Evolutionary conservation across 306 rosid species (phyloP).

Genomic region (Trifolium dubium): DNA sequence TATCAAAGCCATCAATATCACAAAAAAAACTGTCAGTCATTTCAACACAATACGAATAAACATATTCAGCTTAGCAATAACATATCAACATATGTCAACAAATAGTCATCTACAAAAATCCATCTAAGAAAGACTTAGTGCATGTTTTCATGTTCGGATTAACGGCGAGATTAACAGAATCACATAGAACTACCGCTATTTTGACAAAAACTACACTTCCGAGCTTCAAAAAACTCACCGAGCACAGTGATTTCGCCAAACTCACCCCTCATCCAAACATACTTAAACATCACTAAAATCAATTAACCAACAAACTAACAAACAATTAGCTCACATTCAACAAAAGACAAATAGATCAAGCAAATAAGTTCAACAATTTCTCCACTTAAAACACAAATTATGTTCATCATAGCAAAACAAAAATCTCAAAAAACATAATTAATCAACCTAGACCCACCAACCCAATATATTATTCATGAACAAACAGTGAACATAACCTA

Average conservation of each 20-base stretch:
- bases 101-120: conserved; percentile 22
- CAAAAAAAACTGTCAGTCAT: conserved; percentile 34
- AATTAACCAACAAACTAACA: conserved; percentile 25
- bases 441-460: conserved; percentile 21
- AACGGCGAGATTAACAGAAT: background rate
- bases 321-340: conserved; percentile 22
- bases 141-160: background rate
- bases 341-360: conserved; percentile 40
- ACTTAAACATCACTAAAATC: conserved; percentile 22
- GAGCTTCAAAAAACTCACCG: background rate
- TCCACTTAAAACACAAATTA: background rate
- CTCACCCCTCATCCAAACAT: background rate
- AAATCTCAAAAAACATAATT: conserved; percentile 26
- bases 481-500: conserved; percentile 35
- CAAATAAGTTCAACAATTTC: conserved; percentile 34
- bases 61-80: background rate
- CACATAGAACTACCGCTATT: background rate
- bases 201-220: background rate
- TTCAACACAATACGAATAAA: conserved; percentile 25
- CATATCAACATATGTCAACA: background rate
- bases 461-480: conserved; percentile 29
- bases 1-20: conserved; percentile 43
- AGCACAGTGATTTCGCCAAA: background rate
- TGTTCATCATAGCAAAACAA: background rate
- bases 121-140: background rate